These are phyloP conservation scores for Trametes pubescens DNA, from an alignment of 1,284 basidiomycete species.

Conservation along the genomic window DNA sequence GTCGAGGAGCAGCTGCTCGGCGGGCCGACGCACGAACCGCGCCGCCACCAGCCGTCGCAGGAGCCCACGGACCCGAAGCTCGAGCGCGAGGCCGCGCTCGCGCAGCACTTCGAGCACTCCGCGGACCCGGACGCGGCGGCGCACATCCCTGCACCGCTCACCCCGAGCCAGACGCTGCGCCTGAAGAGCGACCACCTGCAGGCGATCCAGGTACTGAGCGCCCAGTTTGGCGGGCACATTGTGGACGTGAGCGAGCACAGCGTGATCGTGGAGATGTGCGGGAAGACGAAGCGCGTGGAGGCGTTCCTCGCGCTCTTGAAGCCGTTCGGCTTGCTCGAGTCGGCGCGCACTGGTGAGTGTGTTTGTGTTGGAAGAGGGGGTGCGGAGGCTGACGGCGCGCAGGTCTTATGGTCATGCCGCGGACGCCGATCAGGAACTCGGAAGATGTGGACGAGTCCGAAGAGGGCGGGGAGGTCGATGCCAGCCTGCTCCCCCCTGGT, in stretches of 20 bases:
- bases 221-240: constrained; percentile 92
- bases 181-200: constrained; percentile 92
- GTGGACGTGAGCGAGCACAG: constrained; percentile 96
- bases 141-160: constrained; percentile 43
- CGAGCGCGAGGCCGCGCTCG: constrained; percentile 74
- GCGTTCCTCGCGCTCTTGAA: constrained; percentile 93
- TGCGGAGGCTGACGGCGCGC: constrained; percentile 10
- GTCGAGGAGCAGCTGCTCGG: constrained; percentile 88
- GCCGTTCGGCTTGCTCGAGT: constrained; percentile 94
- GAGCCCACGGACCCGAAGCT: constrained; percentile 54
- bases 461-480: constrained; percentile 72
- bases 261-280: constrained; percentile 95
- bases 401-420: constrained; percentile 97
- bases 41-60: constrained; percentile 40
- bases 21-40: constrained; percentile 83
- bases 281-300: constrained; percentile 91
- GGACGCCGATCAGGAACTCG: constrained; percentile 81
- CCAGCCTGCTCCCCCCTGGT: constrained; percentile 90
- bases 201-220: constrained; percentile 84
- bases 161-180: constrained; percentile 84
- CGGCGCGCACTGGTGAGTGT: constrained; percentile 71
- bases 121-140: constrained; percentile 36
- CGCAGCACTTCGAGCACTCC: constrained; percentile 76
- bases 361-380: constrained; percentile 7
- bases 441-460: constrained; percentile 68